phyloP scores from a whole-genome alignment of 176 grass and related monocot species.

The Ensete glaucum region DNA sequence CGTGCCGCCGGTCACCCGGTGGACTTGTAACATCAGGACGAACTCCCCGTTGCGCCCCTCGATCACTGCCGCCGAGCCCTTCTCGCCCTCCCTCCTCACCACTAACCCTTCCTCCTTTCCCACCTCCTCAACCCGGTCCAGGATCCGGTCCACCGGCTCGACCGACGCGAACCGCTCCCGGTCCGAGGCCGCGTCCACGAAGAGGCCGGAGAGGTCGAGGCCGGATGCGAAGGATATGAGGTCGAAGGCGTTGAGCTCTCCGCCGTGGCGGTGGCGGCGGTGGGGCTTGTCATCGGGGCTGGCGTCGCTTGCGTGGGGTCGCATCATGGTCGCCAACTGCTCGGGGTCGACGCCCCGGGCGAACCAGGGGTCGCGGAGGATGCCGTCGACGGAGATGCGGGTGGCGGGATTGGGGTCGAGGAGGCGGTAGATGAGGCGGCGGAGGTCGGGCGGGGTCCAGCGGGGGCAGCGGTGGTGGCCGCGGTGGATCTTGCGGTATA shows the following conservation, averaged over 20 bases:
- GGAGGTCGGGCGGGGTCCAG: conserved; percentile 7
- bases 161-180: background rate
- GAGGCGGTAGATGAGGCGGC: conserved; percentile 1
- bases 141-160: background rate
- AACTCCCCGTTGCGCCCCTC: background rate
- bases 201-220: conserved; percentile 2
- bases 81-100: background rate
- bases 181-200: background rate
- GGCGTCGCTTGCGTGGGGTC: background rate
- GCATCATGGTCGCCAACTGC: background rate
- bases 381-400: conserved; percentile 1
- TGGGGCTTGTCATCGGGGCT: background rate
- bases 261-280: background rate
- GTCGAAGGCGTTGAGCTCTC: conserved; percentile 8
- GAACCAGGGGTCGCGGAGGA: conserved; percentile 13
- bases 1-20: background rate
- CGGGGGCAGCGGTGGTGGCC: conserved; percentile 2
- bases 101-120: background rate
- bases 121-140: background rate
- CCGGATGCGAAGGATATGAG: background rate
- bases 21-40: background rate
- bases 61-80: background rate
- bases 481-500: conserved; percentile 10
- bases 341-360: background rate
- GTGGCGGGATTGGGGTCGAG: conserved; percentile 1